Base-by-base conservation (phyloP, 257 asterid species). In the Solanum gandarillasii region DNA sequence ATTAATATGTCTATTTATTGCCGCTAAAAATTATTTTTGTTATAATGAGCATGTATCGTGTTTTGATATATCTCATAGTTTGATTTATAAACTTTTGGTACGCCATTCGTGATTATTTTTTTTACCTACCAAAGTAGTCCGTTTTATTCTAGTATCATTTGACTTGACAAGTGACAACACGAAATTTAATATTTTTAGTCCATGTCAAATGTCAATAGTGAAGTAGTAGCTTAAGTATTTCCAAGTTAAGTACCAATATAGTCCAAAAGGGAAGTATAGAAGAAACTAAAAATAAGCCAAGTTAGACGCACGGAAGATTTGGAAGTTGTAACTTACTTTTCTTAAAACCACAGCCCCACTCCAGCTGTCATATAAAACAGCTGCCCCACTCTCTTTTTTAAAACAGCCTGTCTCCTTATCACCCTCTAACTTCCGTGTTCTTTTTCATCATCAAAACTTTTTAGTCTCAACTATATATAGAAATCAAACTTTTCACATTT, bases 1-100 rank as follows among this genome's bases (percentile, higher is more conserved):
- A 41, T 41, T 41, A 41, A 11, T 41, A 2, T 41, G 5, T 11
- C 2, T 41, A 41, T 41, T 41, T 41, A 41, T 11, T 41, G 2
- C 0, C 2, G 0, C 5, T 11, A 11, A 41, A 41, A 41, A 11
- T 0, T 10, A 12, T 41, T 11, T 41, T 41, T 11, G 0, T 41
- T 11, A 11, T 41, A 41, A 3, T 41, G 5, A 41, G 14, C 48
- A 41, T 41, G 48, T 48, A 48, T 16, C 1, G 8, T 14, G 21
- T 48, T 14, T 48, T 48, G 8, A 52, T 52, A 6, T 52, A 52
- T 16, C 14, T 43, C 18, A 43, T 43, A 12, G 16, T 43, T 43
- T 43, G 16, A 43, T 43, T 43, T 43, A 12, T 12, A 12, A 43
- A 4, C 14, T 43, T 43, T 12, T 52, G 6, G 62, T 52, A 52